These are phyloP conservation scores for Diaporthe batatas DNA, from an alignment of 2,329 filamentous ascomycete genomes.

Conservation along the genomic window DNA sequence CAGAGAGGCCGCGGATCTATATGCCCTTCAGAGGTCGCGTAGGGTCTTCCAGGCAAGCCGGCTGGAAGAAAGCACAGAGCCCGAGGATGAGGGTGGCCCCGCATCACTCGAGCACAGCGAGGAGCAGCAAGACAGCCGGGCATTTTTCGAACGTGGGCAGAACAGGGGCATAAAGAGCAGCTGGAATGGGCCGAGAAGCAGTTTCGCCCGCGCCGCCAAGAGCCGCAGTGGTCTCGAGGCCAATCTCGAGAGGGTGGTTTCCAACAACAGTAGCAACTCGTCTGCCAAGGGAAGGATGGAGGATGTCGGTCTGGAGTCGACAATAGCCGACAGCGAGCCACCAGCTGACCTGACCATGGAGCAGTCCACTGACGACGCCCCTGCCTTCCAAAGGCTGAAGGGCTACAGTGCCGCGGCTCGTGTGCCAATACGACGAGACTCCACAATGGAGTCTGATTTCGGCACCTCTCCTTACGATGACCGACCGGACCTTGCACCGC, in stretches of 20 bases:
- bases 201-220: constrained; percentile 47
- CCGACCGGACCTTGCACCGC: constrained; percentile 56
- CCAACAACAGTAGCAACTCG: constrained; percentile 48
- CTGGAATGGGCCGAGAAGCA: constrained; percentile 70
- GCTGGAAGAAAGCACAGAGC: constrained; percentile 86
- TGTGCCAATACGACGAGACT: constrained; percentile 57
- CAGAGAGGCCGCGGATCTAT: constrained; percentile 92
- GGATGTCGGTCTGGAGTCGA: constrained; percentile 85
- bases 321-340: constrained; percentile 70
- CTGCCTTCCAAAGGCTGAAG: constrained; percentile 73
- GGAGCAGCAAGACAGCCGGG: constrained; percentile 60
- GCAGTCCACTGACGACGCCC: constrained; percentile 65
- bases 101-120: constrained; percentile 67
- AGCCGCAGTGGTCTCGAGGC: constrained; percentile 54
- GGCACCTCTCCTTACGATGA: constrained; percentile 50
- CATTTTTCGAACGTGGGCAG: constrained; percentile 62
- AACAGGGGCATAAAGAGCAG: constrained; percentile 72
- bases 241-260: constrained; percentile 56
- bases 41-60: constrained; percentile 88
- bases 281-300: constrained; percentile 77
- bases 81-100: constrained; percentile 78
- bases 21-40: constrained; percentile 89
- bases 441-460: constrained; percentile 62
- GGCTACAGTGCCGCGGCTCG: constrained; percentile 54
- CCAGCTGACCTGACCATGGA: constrained; percentile 72